These are phyloP conservation scores for Emydomyces testavorans DNA, from an alignment of 2,329 filamentous ascomycete genomes.

Conservation along the genomic window DNA sequence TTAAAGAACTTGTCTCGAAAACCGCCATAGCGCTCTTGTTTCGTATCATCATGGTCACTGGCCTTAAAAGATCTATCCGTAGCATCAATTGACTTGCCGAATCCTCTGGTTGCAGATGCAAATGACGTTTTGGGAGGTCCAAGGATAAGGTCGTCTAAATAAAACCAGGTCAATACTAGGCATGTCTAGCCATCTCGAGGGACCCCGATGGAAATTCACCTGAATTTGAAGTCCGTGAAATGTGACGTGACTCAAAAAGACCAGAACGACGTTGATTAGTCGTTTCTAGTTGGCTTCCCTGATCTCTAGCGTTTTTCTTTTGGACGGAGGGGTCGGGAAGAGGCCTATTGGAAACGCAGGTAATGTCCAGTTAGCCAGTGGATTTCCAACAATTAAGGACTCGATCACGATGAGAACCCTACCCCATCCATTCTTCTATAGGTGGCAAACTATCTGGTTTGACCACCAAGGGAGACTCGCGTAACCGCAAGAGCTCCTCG, in stretches of 20 bases:
- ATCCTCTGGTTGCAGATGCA: constrained; percentile 56
- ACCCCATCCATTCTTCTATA: constrained; percentile 96
- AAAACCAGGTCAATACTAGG: constrained; percentile 16
- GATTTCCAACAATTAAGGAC: constrained; percentile 9
- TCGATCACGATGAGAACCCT: constrained; percentile 28
- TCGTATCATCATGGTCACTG: constrained; percentile 44
- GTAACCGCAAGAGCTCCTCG: constrained; percentile 63
- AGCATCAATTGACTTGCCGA: constrained; percentile 38
- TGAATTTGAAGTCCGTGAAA: constrained; percentile 40
- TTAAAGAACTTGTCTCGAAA: constrained; percentile 42
- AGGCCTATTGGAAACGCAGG: constrained; percentile 23
- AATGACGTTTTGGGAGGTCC: constrained; percentile 76
- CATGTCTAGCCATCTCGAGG: neutral
- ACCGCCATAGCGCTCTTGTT: constrained; percentile 49
- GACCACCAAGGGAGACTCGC: constrained; percentile 68
- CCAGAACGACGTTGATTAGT: constrained; percentile 28
- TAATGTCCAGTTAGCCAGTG: constrained; percentile 14
- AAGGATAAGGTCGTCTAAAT: constrained; percentile 66
- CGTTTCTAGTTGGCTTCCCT: constrained; percentile 26
- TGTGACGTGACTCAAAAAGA: constrained; percentile 35
- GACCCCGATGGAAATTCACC: constrained; percentile 25
- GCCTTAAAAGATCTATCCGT: constrained; percentile 36
- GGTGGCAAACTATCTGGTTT: constrained; percentile 72
- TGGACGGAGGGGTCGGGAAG: constrained; percentile 33
- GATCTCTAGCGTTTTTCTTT: constrained; percentile 29